Evolutionary conservation across 768 basidiomycete genomes (phyloP), one percentile per base, ranked within the genome.

Genomic region (Pluteus cervinus): DNA sequence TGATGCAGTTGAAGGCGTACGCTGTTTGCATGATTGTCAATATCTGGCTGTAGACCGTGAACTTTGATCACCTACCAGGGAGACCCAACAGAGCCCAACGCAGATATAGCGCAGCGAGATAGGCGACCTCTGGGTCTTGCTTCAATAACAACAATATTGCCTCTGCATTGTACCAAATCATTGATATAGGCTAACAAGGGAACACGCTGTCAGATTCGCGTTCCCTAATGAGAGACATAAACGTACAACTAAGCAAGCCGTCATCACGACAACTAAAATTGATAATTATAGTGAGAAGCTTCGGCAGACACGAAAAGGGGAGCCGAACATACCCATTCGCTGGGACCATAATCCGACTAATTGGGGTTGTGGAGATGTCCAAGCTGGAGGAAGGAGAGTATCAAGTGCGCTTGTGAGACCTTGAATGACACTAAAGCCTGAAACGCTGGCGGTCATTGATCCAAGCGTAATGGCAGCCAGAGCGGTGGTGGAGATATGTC

Each of bases 281-380:
- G 37, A 29, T 30, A 39, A 16, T 8, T 24, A 6, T 39, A 40
- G 28, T 8, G 26, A 21, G 21, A 26, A 16, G 38, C 10, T 26
- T 17, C 3, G 11, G 26, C 17, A 23, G n/a, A 23, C 7, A 29
- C 24, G 33, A 29, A 15, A 25, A 17, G 36, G 31, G 4, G 39
- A 28, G 8, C n/a, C 28, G 25, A 37, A 66, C 81, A 30, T 46
- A 85, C 84, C 65, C 86, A 89, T 91, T 45, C 92, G 68, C 56
- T 93, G 90, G 7, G 84, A 61, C 92, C 92, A 94, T 6, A 94
- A 68, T 5, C 92, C 92, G 8, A 97, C 88, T 8, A 89, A 69
- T 11, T 81, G 63, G 0, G 92, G 94, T 21, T 82, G 79, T 1
- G 79, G 54, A 3, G 90, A 91, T 0, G 96, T 93, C 92, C 88